Conservation (phyloP, 2,329 filamentous ascomycete species). For the Penicillium sp. region DNA sequence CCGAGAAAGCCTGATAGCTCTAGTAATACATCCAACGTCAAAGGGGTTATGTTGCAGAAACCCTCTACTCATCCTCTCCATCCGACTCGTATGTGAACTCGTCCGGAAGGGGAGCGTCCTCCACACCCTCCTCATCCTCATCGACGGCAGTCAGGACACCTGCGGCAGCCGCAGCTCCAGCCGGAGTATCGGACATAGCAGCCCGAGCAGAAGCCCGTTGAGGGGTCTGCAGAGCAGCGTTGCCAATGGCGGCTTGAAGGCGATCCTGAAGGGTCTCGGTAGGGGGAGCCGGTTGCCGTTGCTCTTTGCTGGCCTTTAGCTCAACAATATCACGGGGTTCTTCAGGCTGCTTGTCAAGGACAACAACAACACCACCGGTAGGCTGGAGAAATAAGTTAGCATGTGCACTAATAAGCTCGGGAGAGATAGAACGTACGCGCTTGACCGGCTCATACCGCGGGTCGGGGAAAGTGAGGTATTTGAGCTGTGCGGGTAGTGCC, state of each 20-base stretch:
- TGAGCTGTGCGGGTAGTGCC: slow-evolving; percentile 87
- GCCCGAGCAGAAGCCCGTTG: slow-evolving; percentile 29
- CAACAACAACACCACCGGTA: slow-evolving; percentile 89
- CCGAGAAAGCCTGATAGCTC: slow-evolving; percentile 30
- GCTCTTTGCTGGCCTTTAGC: slow-evolving; percentile 80
- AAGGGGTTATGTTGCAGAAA: slow-evolving; percentile 13
- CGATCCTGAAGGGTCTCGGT: slow-evolving; percentile 45
- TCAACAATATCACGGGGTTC: slow-evolving; percentile 81
- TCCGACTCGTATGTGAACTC: slow-evolving; percentile 51
- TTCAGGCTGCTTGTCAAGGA: slow-evolving; percentile 77
- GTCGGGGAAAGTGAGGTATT: slow-evolving; percentile 89
- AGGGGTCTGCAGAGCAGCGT: slow-evolving; percentile 33
- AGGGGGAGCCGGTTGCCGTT: slow-evolving; percentile 43
- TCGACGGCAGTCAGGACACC: slow-evolving; percentile 84
- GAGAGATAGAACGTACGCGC: slow-evolving; percentile 60
- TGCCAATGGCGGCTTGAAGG: slow-evolving; percentile 41
- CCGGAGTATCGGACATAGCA: slow-evolving; percentile 23
- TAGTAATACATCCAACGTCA: slow-evolving; percentile 39
- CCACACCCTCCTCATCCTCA: slow-evolving; percentile 58
- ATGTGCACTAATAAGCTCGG: slow-evolving; percentile 1
- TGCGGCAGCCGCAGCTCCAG: slow-evolving; percentile 68
- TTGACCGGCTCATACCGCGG: slow-evolving; percentile 91
- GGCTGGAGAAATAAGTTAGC: slow-evolving; percentile 60
- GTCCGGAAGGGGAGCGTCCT: slow-evolving; percentile 48
- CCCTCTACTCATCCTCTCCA: slow-evolving; percentile 33